Evolutionary conservation across 805 yeast genomes (phyloP), one percentile per base, ranked within the genome.

Genomic region (Saccharomycopsis sp.): DNA sequence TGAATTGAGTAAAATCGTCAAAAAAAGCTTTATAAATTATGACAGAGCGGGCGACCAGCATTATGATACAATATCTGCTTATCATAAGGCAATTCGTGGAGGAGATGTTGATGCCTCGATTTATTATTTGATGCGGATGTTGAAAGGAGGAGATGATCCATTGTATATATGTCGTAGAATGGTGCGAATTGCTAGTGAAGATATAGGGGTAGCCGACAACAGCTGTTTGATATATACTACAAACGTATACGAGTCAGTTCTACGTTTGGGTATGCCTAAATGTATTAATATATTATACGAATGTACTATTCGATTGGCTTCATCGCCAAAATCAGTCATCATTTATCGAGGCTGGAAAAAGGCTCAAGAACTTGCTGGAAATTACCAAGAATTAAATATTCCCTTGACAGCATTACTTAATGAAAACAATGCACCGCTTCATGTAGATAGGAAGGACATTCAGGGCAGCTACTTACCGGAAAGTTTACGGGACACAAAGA

Each of bases 111-210:
- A 94, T 73, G 98, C 97, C 0, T 85, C 98, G 0, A 72, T 94
- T 61, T 92, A 85, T 69, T 94, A 94, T 67, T 72, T 94, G 20
- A 93, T 85, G 0, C 78, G 91, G 53, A 94, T 94, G 99, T 75
- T 94, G 1, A 79, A 82, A 63, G 96, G 96, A 1, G 99, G 99
- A 0, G 99, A 96, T 69, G 96, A 89, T 67, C 97, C 97, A 0
- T 71, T 90, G 23, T 94, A 87, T 66, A 84, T 94, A 12, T 91
- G 94, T 0, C 76, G 99, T 50, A 75, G 99, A 64, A 87, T 94
- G 96, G 85, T 94, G 2, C 78, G 97, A 2, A 94, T 94, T 20
- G 98, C 99, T 0, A 86, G 94, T 67, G 99, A 94, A 69, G 99
- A 94, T 69, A 76, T 94, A 25, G 99, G 99, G 0, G 72, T 89